Conservation (phyloP, 305 asterid genomes). For the Ilex paraguariensis region DNA sequence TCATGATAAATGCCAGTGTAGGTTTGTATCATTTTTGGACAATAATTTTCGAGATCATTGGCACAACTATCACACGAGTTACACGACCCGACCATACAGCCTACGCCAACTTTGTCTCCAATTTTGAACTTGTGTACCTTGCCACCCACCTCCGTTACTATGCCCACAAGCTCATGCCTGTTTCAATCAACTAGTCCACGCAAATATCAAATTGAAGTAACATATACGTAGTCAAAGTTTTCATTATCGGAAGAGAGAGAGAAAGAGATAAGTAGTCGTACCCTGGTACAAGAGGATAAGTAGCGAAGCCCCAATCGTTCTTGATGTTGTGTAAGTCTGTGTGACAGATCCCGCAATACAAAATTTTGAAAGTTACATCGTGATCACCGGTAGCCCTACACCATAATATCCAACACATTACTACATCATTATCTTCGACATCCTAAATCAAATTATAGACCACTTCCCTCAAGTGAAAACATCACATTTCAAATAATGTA, state of each 20-base stretch:
- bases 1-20: slow-evolving; percentile 6
- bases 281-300: slow-evolving; percentile 26
- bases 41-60: slow-evolving; percentile 17
- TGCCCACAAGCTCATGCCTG: slow-evolving; percentile 31
- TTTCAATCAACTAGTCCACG: background rate
- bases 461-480: no score
- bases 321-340: slow-evolving; percentile 20
- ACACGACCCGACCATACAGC: slow-evolving; percentile 26
- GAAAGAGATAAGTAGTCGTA: background rate
- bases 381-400: slow-evolving; percentile 20
- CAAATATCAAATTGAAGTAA: background rate
- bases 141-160: slow-evolving; percentile 23
- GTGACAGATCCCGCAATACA: slow-evolving; percentile 28
- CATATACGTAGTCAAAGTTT: no score
- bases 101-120: slow-evolving; percentile 26
- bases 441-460: no score
- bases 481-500: no score
- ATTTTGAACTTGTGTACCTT: slow-evolving; percentile 16
- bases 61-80: slow-evolving; percentile 10
- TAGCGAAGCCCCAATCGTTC: slow-evolving; percentile 20
- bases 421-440: no score
- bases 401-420: no score
- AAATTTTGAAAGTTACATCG: slow-evolving; percentile 22
- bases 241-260: no score
- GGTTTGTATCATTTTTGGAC: slow-evolving; percentile 6